Percentiles rank a stretch among this genome's conserved stretches.
Conservation (phyloP, 2,329 filamentous ascomycete species). For the Xylariaceae sp. region DNA sequence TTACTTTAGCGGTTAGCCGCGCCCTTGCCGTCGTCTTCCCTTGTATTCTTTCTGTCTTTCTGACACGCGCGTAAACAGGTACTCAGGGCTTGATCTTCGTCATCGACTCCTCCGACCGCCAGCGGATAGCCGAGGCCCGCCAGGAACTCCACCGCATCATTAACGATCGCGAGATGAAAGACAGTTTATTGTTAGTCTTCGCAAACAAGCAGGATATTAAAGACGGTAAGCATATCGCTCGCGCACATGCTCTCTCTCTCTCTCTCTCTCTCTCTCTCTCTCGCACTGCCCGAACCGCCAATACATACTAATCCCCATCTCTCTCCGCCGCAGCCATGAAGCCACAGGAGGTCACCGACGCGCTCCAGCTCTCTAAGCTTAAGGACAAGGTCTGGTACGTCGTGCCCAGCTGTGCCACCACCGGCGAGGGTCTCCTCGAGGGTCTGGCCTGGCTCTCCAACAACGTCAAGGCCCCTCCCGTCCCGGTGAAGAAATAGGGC, state of each 20-base stretch:
- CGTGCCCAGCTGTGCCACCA: conserved; percentile 76
- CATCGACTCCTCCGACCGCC: conserved; percentile 89
- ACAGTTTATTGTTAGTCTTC: conserved; percentile 89
- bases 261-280: no score
- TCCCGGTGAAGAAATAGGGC: conserved; percentile 52
- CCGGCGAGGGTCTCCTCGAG: conserved; percentile 75
- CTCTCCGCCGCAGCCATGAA: conserved; percentile 58
- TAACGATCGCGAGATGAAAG: conserved; percentile 96
- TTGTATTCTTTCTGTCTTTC: not conserved
- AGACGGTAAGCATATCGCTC: conserved; percentile 64
- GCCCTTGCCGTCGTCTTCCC: not conserved
- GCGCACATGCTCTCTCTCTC: no score
- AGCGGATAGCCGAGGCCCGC: conserved; percentile 86
- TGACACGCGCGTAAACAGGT: conserved; percentile 48
- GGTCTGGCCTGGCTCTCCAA: conserved; percentile 80
- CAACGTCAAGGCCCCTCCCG: conserved; percentile 67
- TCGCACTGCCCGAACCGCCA: no score
- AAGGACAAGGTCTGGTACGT: conserved; percentile 85
- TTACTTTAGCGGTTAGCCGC: conserved; percentile 74
- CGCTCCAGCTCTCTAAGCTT: conserved; percentile 69
- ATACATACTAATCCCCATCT: no score
- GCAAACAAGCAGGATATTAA: conserved; percentile 98
- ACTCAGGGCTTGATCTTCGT: conserved; percentile 99
- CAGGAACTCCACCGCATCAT: conserved; percentile 96
- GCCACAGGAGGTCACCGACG: conserved; percentile 73